phyloP scores from a whole-genome alignment of 148 eudicot species.

The Fagopyrum homotropicum region DNA sequence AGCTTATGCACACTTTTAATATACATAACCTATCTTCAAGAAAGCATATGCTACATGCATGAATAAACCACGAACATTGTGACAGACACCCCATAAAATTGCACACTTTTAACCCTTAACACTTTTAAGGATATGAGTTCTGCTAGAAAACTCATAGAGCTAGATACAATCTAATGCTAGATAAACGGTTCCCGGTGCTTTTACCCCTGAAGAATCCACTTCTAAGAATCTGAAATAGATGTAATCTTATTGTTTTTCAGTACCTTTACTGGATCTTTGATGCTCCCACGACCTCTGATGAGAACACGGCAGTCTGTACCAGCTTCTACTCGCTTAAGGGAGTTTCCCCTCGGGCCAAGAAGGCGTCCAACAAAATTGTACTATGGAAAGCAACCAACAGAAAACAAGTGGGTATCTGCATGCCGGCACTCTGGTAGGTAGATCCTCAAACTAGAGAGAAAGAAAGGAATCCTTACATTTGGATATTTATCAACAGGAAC shows the following conservation, averaged over 20 bases:
- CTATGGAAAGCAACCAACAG: conserved; percentile 21
- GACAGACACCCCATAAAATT: background rate
- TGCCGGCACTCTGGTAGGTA: background rate
- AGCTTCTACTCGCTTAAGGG: conserved; percentile 94
- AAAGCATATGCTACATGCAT: background rate
- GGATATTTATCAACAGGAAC: conserved; percentile 88
- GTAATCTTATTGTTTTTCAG: background rate
- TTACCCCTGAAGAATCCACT: background rate
- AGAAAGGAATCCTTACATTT: conserved; percentile 51
- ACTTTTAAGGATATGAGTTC: background rate
- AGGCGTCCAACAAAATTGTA: conserved; percentile 98
- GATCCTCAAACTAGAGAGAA: conserved; percentile 12
- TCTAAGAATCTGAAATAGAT: background rate
- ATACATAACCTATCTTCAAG: background rate
- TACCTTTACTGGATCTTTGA: conserved; percentile 94
- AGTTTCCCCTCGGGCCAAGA: conserved; percentile 98
- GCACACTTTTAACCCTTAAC: background rate
- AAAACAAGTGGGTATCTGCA: background rate
- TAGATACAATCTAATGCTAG: background rate
- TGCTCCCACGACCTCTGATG: conserved; percentile 97
- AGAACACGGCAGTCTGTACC: conserved; percentile 92
- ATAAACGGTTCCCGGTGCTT: background rate
- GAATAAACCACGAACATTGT: background rate
- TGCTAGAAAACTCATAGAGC: background rate
- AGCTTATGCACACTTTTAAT: too few relatives aligned